Percentiles rank a stretch among this genome's conserved stretches.
Evolutionary conservation across 805 yeast species (phyloP).

Genomic region (Spathaspora boniae): DNA sequence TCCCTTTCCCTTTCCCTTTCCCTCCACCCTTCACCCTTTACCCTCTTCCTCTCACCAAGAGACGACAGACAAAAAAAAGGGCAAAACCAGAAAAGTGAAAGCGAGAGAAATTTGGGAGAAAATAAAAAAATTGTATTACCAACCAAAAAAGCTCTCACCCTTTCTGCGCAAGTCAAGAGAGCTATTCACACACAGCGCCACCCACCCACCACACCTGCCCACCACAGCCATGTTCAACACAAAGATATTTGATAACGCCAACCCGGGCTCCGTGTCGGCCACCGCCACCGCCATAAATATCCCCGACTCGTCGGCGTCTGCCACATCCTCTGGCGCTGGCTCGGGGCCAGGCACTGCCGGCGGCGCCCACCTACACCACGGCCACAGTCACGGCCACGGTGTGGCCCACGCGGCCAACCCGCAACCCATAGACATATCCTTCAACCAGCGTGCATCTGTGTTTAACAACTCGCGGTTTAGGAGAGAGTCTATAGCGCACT

Average conservation of each 20-base stretch:
- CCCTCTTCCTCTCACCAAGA: too few species aligned
- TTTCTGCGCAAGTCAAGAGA: too few species aligned
- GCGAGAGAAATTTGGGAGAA: neutral
- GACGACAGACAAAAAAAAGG: too few species aligned
- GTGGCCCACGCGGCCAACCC: constrained; percentile 15
- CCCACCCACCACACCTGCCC: neutral
- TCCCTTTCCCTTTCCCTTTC: too few species aligned
- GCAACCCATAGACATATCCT: constrained; percentile 44
- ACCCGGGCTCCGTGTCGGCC: constrained; percentile 16
- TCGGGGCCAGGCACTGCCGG: too few species aligned
- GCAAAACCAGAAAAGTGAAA: too few species aligned
- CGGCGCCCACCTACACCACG: too few species aligned
- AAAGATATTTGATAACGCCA: constrained; percentile 33
- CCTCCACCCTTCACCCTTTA: too few species aligned
- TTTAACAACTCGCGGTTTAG: constrained; percentile 49
- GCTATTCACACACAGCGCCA: constrained; percentile 3
- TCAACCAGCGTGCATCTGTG: constrained; percentile 38
- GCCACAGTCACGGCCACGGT: neutral
- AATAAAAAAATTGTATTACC: neutral
- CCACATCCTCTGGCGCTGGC: neutral
- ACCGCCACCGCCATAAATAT: constrained; percentile 21
- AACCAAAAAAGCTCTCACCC: too few species aligned
- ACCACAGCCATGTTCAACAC: constrained; percentile 36
- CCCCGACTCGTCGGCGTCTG: constrained; percentile 15
- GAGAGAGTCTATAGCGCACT: constrained; percentile 89